Conservation (phyloP, 495 filamentous ascomycete genomes). For the Aspergillus coremiiformis region DNA sequence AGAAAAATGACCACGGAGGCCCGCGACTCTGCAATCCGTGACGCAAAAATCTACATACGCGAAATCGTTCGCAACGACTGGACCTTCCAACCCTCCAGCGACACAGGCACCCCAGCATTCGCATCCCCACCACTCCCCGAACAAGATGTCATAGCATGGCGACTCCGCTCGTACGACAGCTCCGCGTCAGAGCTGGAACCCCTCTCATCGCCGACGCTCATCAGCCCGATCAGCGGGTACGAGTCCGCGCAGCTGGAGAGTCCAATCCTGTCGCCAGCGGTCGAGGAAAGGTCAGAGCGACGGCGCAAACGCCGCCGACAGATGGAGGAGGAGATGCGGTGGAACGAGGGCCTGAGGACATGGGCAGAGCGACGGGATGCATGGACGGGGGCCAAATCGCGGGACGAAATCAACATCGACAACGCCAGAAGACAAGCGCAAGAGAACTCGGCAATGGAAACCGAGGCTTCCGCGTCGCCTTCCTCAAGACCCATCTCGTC, state of each 20-base stretch:
- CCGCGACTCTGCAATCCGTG: conserved; percentile 38
- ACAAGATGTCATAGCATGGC: conserved; percentile 35
- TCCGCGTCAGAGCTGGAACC: conserved; percentile 39
- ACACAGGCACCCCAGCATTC: conserved; percentile 19
- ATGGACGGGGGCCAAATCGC: conserved; percentile 70
- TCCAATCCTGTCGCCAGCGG: not conserved
- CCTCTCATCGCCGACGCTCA: conserved; percentile 18
- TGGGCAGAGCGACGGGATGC: conserved; percentile 70
- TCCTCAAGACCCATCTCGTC: not conserved
- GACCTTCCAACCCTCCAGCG: conserved; percentile 29
- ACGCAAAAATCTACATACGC: conserved; percentile 36
- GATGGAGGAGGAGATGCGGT: conserved; percentile 66
- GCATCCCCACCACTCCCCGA: conserved; percentile 20
- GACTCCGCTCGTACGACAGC: conserved; percentile 36
- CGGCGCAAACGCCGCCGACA: conserved; percentile 51
- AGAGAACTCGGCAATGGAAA: no score
- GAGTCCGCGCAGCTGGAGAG: conserved; percentile 2
- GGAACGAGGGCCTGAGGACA: conserved; percentile 74
- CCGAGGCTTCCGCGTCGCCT: not conserved
- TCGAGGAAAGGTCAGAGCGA: conserved; percentile 24
- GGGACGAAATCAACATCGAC: conserved; percentile 25
- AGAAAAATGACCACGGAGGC: conserved; percentile 21
- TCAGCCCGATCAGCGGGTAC: conserved; percentile 13
- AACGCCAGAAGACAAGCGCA: not conserved
- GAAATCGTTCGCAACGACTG: conserved; percentile 40